phyloP scores from a whole-genome alignment of 75 land plant genomes.

The Sequoiadendron giganteum region DNA sequence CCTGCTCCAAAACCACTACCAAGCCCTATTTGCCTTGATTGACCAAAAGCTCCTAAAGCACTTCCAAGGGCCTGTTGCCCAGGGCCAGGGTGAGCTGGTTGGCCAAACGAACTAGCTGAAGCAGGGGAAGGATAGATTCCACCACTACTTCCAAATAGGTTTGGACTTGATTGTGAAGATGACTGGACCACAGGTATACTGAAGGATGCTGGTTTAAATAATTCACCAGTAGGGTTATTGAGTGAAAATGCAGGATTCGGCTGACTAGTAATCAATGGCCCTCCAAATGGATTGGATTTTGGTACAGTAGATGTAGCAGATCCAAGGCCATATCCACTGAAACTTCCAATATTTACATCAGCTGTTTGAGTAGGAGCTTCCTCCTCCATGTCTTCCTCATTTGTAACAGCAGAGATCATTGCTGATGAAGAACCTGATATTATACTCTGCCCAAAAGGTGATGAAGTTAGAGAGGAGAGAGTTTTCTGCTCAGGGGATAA shows the following conservation, averaged over 20 bases:
- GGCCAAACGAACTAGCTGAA: slow-evolving; percentile 63
- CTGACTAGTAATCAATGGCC: slow-evolving; percentile 27
- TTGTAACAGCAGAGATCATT: slow-evolving; percentile 21
- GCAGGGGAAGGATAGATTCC: slow-evolving; percentile 22
- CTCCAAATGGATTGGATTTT: slow-evolving; percentile 81
- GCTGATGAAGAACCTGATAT: slow-evolving; percentile 10
- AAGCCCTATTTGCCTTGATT: slow-evolving; percentile 90
- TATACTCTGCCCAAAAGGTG: neutral
- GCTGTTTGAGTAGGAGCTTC: slow-evolving; percentile 54
- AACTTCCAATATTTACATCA: slow-evolving; percentile 42
- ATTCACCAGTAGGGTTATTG: slow-evolving; percentile 51
- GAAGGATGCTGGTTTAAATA: slow-evolving; percentile 88
- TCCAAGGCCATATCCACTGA: slow-evolving; percentile 76
- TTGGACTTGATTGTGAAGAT: slow-evolving; percentile 25
- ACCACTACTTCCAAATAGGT: slow-evolving; percentile 34
- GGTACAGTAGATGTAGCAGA: slow-evolving; percentile 37
- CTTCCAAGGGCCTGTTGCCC: slow-evolving; percentile 95
- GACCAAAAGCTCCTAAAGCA: slow-evolving; percentile 95
- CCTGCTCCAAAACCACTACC: slow-evolving; percentile 42
- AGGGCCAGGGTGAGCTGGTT: slow-evolving; percentile 74
- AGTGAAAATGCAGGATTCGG: slow-evolving; percentile 30
- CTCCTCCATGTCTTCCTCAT: slow-evolving; percentile 99
- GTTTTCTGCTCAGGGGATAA: neutral
- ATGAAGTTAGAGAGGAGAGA: slow-evolving; percentile 14
- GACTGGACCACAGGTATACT: slow-evolving; percentile 58